Base-by-base conservation (phyloP, 768 basidiomycete species). In the Hypholoma sublateritium region DNA sequence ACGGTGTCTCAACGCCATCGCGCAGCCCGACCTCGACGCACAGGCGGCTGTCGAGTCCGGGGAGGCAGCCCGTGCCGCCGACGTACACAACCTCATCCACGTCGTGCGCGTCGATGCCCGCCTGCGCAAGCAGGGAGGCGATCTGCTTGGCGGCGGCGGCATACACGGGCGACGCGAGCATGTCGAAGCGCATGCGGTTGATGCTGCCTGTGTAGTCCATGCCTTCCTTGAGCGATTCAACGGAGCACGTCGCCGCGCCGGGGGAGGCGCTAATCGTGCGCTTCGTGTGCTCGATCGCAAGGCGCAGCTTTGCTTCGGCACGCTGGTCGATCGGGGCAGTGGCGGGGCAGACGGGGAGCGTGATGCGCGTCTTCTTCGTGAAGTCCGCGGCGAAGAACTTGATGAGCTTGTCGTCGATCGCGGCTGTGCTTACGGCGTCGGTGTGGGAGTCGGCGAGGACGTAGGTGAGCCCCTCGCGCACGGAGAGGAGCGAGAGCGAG, bases 341-440 rank as follows among this genome's bases (percentile, higher is more conserved):
- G 5, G 87, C 74, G 1, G 88, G 86, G 53, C 77, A 83, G 14
- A 93, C 79, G 8, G 80, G 73, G 42, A 97, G 77, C 0, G 87
- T 75, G 21, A 82, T 82, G 71, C 92, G 93, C 16, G 89, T 95
- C 77, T 97, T 99, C 76, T 98, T 98, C 49, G 91, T 91, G 72
- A 99, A 99, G 61, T 99, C 96, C 68, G 93, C 87, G 52, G 91
- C 86, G 71, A 99, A 97, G 78, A 91, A 91, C 58, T 89, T 88
- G 75, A 97, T 85, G 41, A 98, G 80, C 67, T 87, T 83, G 58
- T 85, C 83, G 73, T 94, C 92, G 65, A 95, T 85, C 57, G 82
- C 79, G 61, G 89, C 82, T 0, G 88, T 91, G 5, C 87, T 86
- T 44, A 88, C 69, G 24, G 69, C 63, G 35, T 78, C 69, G 34